phyloP scores from a whole-genome alignment of 805 yeast genomes.

The Candida maltosa region DNA sequence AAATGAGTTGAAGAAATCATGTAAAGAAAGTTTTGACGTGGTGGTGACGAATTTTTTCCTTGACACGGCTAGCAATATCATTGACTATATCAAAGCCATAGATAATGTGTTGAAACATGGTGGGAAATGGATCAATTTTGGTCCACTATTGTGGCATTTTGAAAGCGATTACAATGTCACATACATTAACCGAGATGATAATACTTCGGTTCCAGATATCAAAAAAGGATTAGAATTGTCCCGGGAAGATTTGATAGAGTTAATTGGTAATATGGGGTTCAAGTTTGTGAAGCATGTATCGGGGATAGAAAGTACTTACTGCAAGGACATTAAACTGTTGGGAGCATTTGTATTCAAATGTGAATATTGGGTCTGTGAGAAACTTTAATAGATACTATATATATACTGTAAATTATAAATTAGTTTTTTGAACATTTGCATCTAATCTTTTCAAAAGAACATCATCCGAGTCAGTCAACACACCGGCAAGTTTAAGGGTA shows the following conservation, averaged over 20 bases:
- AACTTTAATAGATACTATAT: conserved; percentile 3
- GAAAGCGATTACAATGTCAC: conserved; percentile 44
- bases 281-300: conserved; percentile 41
- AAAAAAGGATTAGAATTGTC: conserved; percentile 59
- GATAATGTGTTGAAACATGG: conserved; percentile 39
- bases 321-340: conserved; percentile 46
- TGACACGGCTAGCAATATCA: conserved; percentile 60
- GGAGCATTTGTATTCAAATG: conserved; percentile 60
- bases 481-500: conserved; percentile 64
- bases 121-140: conserved; percentile 64
- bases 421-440: conserved; percentile 11
- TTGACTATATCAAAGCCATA: conserved; percentile 54
- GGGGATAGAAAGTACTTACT: conserved; percentile 48
- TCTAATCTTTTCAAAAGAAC: conserved; percentile 24
- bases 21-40: conserved; percentile 38
- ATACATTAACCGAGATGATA: conserved; percentile 16
- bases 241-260: conserved; percentile 48
- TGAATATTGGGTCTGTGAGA: conserved; percentile 65
- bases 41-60: conserved; percentile 57
- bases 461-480: conserved; percentile 32
- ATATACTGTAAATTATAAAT: conserved; percentile 1
- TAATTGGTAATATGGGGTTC: conserved; percentile 52
- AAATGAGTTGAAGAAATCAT: conserved; percentile 37
- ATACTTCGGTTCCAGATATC: conserved; percentile 27
- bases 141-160: conserved; percentile 72